Evolutionary conservation across 441 rosid genomes (phyloP).

Genomic region (Eutrema salsugineum): DNA sequence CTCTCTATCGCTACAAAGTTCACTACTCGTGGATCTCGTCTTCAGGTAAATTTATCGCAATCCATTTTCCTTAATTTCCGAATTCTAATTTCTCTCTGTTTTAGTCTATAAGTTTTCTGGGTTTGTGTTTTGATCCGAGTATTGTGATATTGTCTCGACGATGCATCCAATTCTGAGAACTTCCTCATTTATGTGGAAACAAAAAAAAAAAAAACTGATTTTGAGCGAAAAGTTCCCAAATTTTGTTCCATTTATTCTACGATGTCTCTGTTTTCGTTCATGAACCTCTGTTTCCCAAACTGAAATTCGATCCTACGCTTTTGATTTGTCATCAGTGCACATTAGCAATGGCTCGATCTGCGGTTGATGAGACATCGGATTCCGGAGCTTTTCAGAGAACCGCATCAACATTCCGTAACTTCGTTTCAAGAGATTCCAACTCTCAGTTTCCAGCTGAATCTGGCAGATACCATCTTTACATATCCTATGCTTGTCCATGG

Average conservation of each 20-base stretch:
- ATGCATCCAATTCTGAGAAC: not conserved
- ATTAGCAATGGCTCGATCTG: conserved; percentile 66
- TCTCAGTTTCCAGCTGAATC: conserved; percentile 80
- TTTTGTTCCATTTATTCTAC: not conserved
- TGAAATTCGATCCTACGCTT: not conserved
- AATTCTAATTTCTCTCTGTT: not conserved
- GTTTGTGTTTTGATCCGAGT: not conserved
- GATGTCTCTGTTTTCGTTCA: not conserved
- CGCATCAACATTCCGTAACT: conserved; percentile 78
- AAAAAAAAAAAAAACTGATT: not conserved
- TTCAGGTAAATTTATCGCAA: conserved; percentile 20
- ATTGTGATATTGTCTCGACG: not conserved
- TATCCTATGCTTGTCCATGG: conserved; percentile 98
- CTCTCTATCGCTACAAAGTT: conserved; percentile 20
- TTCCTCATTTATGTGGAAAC: not conserved
- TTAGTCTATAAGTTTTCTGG: not conserved
- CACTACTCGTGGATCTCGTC: conserved; percentile 24
- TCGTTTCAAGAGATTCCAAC: conserved; percentile 51
- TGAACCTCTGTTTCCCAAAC: not conserved
- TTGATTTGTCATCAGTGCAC: conserved; percentile 19
- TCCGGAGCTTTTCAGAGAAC: conserved; percentile 75
- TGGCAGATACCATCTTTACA: conserved; percentile 88
- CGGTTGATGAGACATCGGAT: conserved; percentile 64
- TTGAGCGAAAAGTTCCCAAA: not conserved
- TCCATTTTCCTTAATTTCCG: not conserved